phyloP scores from a whole-genome alignment of 139 green algal species.

The Parachlorella kessleri region DNA sequence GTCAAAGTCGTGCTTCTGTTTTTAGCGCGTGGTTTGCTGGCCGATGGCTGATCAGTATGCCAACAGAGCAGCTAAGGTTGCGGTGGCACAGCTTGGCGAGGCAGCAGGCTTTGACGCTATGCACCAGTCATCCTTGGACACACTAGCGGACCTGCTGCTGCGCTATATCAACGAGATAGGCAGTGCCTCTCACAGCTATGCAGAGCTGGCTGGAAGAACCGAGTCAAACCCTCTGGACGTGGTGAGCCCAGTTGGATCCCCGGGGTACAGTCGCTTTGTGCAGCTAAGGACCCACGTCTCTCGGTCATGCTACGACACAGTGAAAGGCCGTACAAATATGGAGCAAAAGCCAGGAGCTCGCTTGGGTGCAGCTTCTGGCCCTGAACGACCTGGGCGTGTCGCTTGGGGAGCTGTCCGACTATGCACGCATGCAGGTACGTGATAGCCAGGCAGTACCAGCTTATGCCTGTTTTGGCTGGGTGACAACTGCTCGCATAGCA shows the following conservation, averaged over 20 bases:
- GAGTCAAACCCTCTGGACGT: conserved; percentile 75
- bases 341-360: neutral
- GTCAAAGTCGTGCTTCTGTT: neutral
- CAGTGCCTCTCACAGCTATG: conserved; percentile 60
- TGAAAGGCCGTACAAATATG: too few relatives aligned
- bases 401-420: conserved; percentile 55
- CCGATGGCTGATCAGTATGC: conserved; percentile 77
- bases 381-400: conserved; percentile 75
- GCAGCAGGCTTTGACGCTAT: conserved; percentile 68
- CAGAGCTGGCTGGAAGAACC: conserved; percentile 75
- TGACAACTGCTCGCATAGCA: neutral
- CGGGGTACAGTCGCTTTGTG: neutral
- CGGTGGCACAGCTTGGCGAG: conserved; percentile 67
- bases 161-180: conserved; percentile 77
- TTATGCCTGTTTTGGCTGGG: neutral
- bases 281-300: too few relatives aligned
- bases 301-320: neutral
- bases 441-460: neutral
- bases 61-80: conserved; percentile 53
- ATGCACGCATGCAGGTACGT: conserved; percentile 16
- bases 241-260: conserved; percentile 5
- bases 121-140: conserved; percentile 75
- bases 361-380: conserved; percentile 55
- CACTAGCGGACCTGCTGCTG: conserved; percentile 80
- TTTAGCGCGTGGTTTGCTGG: too few relatives aligned